These are phyloP conservation scores for Claviceps africana DNA, from an alignment of 2,329 filamentous ascomycete genomes.

Conservation along the genomic window DNA sequence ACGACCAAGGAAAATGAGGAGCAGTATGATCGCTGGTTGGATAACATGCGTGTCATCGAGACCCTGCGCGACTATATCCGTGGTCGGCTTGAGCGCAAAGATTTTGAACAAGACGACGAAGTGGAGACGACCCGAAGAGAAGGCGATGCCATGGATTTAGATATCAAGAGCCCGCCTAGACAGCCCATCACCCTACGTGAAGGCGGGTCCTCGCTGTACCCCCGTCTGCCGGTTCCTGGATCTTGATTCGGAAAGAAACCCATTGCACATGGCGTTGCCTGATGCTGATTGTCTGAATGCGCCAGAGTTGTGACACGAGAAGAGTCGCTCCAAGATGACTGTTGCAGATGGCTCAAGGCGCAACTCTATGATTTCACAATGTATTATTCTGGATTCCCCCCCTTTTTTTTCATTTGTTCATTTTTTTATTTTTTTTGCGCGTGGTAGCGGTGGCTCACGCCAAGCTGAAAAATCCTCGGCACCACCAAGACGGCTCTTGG, in stretches of 20 bases:
- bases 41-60: constrained; percentile 53
- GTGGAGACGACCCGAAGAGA: constrained; percentile 8
- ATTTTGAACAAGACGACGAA: constrained; percentile 30
- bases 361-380: neutral
- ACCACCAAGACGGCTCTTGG: neutral
- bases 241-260: neutral
- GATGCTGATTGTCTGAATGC: neutral
- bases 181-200: constrained; percentile 13
- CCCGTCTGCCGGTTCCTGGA: constrained; percentile 23
- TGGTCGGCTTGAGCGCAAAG: constrained; percentile 39
- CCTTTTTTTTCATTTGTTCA: neutral
- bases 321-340: neutral
- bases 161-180: constrained; percentile 17
- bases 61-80: constrained; percentile 44
- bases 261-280: neutral
- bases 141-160: constrained; percentile 24
- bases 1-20: constrained; percentile 44
- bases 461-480: neutral
- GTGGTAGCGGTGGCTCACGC: neutral
- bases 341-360: neutral
- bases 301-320: neutral
- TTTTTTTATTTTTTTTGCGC: neutral
- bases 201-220: constrained; percentile 25
- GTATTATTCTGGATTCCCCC: neutral
- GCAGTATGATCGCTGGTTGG: constrained; percentile 50